Evolutionary conservation across 73 alveolate species (phyloP), one percentile per base, ranked within the genome.

Genomic region (Paramecium sonneborni): DNA sequence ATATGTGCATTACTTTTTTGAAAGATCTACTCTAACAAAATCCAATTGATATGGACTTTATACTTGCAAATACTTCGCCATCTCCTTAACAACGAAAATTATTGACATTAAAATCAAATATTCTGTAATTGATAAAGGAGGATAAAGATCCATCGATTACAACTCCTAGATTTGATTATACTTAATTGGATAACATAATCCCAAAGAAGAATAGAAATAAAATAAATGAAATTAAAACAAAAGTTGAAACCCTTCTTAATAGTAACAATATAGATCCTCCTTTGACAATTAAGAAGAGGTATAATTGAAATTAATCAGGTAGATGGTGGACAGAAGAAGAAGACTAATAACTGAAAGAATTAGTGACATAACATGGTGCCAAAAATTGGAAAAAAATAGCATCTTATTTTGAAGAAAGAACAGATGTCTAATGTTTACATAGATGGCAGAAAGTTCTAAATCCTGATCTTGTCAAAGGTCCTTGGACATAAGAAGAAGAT

Each of bases 401-500:
- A 14, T 69, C 93, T 6, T 88, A 94, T 37, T 92, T 96, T 32
- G 93, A 94, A 85, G 97, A 95, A 34, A 87, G 98, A 56, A 95
- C 98, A 6, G 97, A 95, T 55, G 97, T 95, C 20, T 94, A 96
- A 68, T 96, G 99, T 46, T 86, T 94, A 32, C 97, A 95, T 69
- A 41, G 98, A 55, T 96, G 99, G 99, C 93, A 94, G 74, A 96
- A 96, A 86, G 97, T 94, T 24, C 90, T 96, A 23, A 94, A 96
- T 70, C 99, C 99, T 0, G 94, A 93, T 37, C 93, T 96, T 10
- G 97, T 96, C 0, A 97, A 97, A 48, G 99, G 99, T 6, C 99
- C 99, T 52, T 97, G 99, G 99, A 96, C 99, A 2, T 87, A 93
- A 23, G 98, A 97, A 91, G 99, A 97, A 92, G 99, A 98, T 92